Conservation (phyloP, 768 basidiomycete species). For the Mycena sanguinolenta region DNA sequence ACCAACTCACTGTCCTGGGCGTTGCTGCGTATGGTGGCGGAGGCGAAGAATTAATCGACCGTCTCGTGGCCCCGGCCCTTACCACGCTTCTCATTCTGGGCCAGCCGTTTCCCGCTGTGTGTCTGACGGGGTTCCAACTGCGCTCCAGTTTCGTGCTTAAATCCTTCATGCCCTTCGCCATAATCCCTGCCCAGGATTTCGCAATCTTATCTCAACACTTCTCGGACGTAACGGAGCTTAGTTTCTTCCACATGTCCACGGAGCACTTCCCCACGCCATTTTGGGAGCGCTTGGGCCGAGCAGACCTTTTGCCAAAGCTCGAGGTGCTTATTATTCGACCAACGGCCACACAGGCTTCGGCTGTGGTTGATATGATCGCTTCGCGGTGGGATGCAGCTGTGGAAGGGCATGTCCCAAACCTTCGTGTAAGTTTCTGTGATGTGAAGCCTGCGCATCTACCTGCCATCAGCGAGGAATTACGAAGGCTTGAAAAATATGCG, state of each 20-base stretch:
- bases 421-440: constrained; percentile 4
- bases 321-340: too few species aligned
- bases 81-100: neutral
- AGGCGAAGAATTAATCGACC: constrained; percentile 7
- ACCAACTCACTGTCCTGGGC: constrained; percentile 8
- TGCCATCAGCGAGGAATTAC: constrained; percentile 10
- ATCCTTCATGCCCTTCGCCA: neutral
- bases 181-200: neutral
- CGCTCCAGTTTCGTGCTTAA: constrained; percentile 19
- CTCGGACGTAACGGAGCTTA: neutral
- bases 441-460: constrained; percentile 5
- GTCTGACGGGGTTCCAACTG: constrained; percentile 1
- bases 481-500: constrained; percentile 14
- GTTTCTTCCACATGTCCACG: neutral
- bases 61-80: constrained; percentile 7
- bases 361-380: too few species aligned
- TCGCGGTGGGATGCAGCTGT: neutral
- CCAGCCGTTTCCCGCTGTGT: neutral
- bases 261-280: constrained; percentile 18
- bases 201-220: neutral
- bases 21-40: constrained; percentile 14
- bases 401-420: neutral
- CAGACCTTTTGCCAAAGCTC: too few species aligned
- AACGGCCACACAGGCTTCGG: too few species aligned
- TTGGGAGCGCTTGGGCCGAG: too few species aligned